These are phyloP conservation scores for Phytopythium oedochilum DNA, from an alignment of 352 stramenopile genomes.

Conservation along the genomic window DNA sequence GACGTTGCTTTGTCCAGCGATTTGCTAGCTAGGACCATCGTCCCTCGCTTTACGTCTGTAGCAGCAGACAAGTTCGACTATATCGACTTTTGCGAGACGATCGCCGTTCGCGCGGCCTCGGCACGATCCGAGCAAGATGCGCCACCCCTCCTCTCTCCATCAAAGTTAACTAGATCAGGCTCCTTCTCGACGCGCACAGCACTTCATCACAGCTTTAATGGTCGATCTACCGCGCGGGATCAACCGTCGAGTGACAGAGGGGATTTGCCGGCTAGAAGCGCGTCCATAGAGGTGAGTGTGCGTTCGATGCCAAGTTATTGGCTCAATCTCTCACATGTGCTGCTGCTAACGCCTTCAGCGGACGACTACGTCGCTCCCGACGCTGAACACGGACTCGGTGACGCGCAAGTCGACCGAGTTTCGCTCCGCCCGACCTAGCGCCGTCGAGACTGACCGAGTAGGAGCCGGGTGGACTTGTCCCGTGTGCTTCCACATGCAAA, in stretches of 20 bases:
- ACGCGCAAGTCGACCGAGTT: conserved; percentile 8
- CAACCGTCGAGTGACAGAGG: background rate
- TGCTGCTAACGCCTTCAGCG: conserved; percentile 9
- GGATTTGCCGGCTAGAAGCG: background rate
- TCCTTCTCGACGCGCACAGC: background rate
- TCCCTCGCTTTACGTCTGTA: conserved; percentile 39
- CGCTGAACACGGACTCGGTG: conserved; percentile 14
- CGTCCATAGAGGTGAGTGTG: background rate
- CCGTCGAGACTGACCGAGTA: conserved; percentile 4
- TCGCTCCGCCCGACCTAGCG: conserved; percentile 8
- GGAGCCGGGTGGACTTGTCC: conserved; percentile 44
- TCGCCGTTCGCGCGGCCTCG: background rate
- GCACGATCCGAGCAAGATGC: background rate
- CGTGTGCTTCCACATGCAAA: conserved; percentile 73
- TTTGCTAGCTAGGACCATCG: conserved; percentile 25
- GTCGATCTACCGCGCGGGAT: background rate
- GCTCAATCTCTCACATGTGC: background rate
- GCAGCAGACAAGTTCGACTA: conserved; percentile 65
- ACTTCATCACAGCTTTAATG: background rate
- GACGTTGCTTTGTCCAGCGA: conserved; percentile 48
- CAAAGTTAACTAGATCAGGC: background rate
- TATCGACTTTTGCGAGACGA: conserved; percentile 55
- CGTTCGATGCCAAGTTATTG: background rate
- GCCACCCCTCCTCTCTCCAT: background rate
- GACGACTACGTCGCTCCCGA: conserved; percentile 18